These are phyloP conservation scores for Boletus smithii DNA, from an alignment of 1,284 basidiomycete species.

Conservation along the genomic window DNA sequence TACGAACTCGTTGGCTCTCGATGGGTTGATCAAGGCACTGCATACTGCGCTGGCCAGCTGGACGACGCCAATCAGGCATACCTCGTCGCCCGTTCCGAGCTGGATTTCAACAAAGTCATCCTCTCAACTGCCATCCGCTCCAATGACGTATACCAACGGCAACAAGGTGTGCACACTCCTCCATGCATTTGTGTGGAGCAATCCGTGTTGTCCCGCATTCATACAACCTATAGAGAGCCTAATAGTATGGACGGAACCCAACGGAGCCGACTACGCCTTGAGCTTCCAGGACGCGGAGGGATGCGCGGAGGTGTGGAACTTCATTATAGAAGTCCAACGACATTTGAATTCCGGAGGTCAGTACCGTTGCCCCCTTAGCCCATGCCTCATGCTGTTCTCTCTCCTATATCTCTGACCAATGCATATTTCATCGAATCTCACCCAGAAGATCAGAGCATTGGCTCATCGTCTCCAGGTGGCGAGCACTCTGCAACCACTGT, in stretches of 20 bases:
- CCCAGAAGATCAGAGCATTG: constrained; percentile 45
- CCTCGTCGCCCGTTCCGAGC: constrained; percentile 81
- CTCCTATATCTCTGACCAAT: constrained; percentile 12
- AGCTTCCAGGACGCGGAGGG: constrained; percentile 97
- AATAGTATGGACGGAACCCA: constrained; percentile 98
- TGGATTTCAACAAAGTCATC: constrained; percentile 65
- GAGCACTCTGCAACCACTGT: constrained; percentile 60
- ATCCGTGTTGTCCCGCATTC: constrained; percentile 12
- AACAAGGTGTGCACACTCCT: constrained; percentile 68
- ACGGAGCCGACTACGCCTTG: constrained; percentile 92
- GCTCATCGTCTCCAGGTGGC: constrained; percentile 57
- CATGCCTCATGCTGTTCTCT: constrained; percentile 6
- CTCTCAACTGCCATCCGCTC: constrained; percentile 72
- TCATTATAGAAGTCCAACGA: constrained; percentile 92
- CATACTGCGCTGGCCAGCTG: constrained; percentile 87
- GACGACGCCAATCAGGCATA: constrained; percentile 76
- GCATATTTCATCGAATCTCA: constrained; percentile 15
- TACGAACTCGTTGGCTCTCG: constrained; percentile 86
- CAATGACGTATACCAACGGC: constrained; percentile 86
- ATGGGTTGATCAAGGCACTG: constrained; percentile 94
- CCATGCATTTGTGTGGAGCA: neutral
- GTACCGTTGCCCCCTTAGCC: constrained; percentile 23
- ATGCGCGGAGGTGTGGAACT: constrained; percentile 96
- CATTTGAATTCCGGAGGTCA: constrained; percentile 68
- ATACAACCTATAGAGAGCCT: constrained; percentile 70